Evolutionary conservation across 1,139 yeast species (phyloP), one percentile per base, ranked within the genome.

Genomic region (Entelexis paramagnoliae): DNA sequence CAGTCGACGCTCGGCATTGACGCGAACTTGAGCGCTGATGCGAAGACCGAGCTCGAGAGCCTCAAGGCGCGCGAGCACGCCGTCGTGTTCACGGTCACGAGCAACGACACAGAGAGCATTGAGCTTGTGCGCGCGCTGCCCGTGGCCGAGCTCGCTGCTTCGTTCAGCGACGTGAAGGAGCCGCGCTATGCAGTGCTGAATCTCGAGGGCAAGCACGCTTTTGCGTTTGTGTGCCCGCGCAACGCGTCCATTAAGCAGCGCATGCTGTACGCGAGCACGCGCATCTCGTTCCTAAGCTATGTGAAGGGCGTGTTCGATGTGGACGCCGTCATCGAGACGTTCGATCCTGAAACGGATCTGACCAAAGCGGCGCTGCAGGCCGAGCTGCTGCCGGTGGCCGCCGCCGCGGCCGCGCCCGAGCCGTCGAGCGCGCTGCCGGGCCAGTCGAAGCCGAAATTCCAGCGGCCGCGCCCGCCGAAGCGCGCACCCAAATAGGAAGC

Each of bases 201-300:
- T 52, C 16, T 53, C 68, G 34, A 48, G 16, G 55, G 43, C 17
- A 50, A 66, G 36, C 62, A 64, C 48, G 77, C 76, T 33, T 87
- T 91, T 65, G 78, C 89, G 38, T 87, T 87, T 64, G 76, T 91
- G 7, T 89, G 96, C 66, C 97, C 98, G 3, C 79, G 93, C 0
- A 88, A 91, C 1, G 83, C 96, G 28, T 81, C 81, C 65, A 93
- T 91, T 46, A 84, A 83, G 66, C 94, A 88, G 52, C 77, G 97
- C 60, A 91, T 91, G 97, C 67, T 89, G 46, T 88, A 87, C 63
- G 97, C 97, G 1, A 77, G 95, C 2, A 82, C 81, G 57, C 83
- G 88, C 62, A 78, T 76, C 55, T 84, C 87, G 3, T 76, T 86
- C 53, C 67, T 81, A 35, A 73, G 71, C 47, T 74, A 75, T 53